Conservation (phyloP, 257 asterid genomes). For the Solanum stenotomum region DNA sequence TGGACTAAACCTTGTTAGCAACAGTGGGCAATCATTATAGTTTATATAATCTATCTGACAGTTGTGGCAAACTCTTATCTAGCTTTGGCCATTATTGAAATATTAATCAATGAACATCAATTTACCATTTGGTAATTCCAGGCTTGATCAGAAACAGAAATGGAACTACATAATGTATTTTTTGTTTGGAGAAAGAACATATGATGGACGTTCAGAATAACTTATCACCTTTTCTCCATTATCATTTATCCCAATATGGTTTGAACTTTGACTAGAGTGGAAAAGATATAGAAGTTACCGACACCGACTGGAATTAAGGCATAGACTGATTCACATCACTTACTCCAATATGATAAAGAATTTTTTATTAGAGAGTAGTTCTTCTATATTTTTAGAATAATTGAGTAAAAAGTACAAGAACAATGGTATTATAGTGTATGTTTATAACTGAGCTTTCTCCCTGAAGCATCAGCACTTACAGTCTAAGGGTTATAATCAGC, state of each 20-base stretch:
- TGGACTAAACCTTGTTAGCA: not conserved
- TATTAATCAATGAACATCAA: not conserved
- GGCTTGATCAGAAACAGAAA: not conserved
- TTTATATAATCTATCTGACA: not conserved
- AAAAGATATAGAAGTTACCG: not conserved
- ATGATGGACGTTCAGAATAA: not conserved
- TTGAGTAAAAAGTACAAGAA: not conserved
- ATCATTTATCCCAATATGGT: not conserved
- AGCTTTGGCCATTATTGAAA: not conserved
- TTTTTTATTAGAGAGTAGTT: not conserved
- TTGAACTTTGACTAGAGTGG: not conserved
- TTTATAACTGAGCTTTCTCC: not conserved
- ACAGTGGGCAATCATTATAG: not conserved
- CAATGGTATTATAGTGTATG: not conserved
- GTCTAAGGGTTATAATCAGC: not conserved
- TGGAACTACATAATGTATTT: not conserved
- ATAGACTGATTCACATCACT: not conserved
- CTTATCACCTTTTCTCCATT: not conserved
- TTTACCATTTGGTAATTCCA: not conserved
- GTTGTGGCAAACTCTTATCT: not conserved
- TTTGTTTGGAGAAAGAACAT: not conserved
- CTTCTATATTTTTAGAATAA: not conserved
- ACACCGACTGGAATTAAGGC: not conserved
- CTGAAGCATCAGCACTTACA: not conserved
- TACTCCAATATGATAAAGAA: not conserved